Conservation (phyloP, 2,329 filamentous ascomycete species). For the Chaetomiaceae sp. region DNA sequence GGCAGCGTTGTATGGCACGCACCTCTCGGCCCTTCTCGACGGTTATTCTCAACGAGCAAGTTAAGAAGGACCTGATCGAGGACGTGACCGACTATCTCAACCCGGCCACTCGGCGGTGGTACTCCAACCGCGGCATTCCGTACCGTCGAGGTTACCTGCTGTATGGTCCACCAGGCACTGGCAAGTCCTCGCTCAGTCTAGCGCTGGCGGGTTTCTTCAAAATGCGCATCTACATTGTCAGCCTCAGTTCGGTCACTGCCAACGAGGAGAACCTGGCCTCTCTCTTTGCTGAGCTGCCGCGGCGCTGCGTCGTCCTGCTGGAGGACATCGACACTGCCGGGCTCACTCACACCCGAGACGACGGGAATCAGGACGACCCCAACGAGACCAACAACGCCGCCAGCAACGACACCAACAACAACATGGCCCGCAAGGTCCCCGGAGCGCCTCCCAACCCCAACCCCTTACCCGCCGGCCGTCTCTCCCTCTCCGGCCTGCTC, state of each 20-base stretch:
- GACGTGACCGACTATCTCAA: constrained; percentile 62
- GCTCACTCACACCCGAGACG: constrained; percentile 56
- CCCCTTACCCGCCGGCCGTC: constrained; percentile 30
- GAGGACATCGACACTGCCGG: constrained; percentile 75
- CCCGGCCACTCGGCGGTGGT: constrained; percentile 67
- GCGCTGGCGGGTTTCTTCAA: constrained; percentile 67
- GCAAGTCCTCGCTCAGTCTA: constrained; percentile 69
- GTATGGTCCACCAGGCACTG: constrained; percentile 74
- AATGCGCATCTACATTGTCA: constrained; percentile 69
- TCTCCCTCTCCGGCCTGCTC: constrained; percentile 72
- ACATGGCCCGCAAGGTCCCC: background rate
- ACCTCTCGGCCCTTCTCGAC: constrained; percentile 59
- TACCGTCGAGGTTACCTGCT: constrained; percentile 82
- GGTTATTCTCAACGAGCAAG: constrained; percentile 58
- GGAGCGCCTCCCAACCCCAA: constrained; percentile 9
- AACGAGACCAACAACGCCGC: constrained; percentile 7
- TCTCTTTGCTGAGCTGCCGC: constrained; percentile 64
- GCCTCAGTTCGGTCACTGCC: constrained; percentile 57
- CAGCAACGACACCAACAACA: no score
- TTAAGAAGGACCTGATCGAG: constrained; percentile 55
- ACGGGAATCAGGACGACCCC: constrained; percentile 9
- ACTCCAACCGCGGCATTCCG: constrained; percentile 76
- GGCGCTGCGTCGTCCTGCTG: constrained; percentile 66
- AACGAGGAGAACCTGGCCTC: constrained; percentile 61
- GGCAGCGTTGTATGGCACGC: constrained; percentile 60